Conservation (phyloP, 208 protist genomes). For the Acanthamoeba royreba region DNA sequence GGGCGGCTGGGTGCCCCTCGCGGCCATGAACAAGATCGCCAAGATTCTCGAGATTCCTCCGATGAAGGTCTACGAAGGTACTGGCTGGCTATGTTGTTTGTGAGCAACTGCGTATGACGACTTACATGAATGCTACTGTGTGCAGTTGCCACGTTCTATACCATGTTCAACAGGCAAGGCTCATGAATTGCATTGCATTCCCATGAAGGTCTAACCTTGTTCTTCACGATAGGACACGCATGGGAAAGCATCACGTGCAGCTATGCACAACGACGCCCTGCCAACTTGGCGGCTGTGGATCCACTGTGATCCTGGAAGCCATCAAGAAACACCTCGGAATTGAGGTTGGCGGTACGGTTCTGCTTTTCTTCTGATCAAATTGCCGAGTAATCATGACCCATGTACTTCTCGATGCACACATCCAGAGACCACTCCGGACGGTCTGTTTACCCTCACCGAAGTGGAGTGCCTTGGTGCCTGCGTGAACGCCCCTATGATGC, state of each 20-base stretch:
- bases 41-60: conserved; percentile 77
- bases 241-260: conserved; percentile 74
- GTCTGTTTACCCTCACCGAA: conserved; percentile 81
- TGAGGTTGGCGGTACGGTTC: conserved; percentile 64
- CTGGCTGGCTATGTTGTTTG: not conserved
- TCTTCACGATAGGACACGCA: not conserved
- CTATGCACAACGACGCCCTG: conserved; percentile 88
- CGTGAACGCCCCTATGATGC: conserved; percentile 86
- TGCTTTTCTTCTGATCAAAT: not conserved
- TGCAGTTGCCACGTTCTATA: conserved; percentile 85
- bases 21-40: conserved; percentile 86
- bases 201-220: conserved; percentile 21
- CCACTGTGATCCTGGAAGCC: conserved; percentile 71
- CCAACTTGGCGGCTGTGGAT: conserved; percentile 77
- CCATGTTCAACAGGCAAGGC: conserved; percentile 84
- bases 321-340: conserved; percentile 78
- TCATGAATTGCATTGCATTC: not conserved
- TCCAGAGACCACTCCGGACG: conserved; percentile 78
- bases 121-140: not conserved
- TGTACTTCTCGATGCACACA: not conserved
- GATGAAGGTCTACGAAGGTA: conserved; percentile 82
- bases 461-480: conserved; percentile 89
- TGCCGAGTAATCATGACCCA: not conserved
- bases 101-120: not conserved
- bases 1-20: conserved; percentile 81